These are phyloP conservation scores for Dactylis glomerata DNA, from an alignment of 176 grass and related monocot genomes.

Conservation along the genomic window DNA sequence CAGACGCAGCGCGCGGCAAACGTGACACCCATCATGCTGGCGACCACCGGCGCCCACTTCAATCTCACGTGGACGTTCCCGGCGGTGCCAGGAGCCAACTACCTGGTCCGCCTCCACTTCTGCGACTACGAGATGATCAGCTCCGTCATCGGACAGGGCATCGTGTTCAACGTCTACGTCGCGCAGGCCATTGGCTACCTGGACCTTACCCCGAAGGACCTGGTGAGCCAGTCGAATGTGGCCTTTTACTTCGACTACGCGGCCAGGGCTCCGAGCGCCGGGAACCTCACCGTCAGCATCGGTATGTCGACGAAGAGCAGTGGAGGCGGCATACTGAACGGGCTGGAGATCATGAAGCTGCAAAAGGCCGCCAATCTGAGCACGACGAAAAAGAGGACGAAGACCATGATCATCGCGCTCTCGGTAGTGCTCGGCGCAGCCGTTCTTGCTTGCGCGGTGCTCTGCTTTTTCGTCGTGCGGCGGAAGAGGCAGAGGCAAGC, in stretches of 20 bases:
- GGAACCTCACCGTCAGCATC: slow-evolving; percentile 55
- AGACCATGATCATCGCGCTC: background rate
- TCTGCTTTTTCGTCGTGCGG: slow-evolving; percentile 4
- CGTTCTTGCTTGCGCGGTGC: background rate
- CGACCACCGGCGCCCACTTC: background rate
- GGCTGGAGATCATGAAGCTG: slow-evolving; percentile 80
- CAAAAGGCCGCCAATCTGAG: background rate
- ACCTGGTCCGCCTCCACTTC: slow-evolving; percentile 70
- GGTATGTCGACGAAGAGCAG: background rate
- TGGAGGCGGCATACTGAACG: slow-evolving; percentile 51
- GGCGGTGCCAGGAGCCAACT: slow-evolving; percentile 8
- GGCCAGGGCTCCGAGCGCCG: background rate
- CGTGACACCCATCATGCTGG: background rate
- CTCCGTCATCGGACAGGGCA: background rate
- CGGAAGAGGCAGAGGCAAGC: slow-evolving; percentile 9
- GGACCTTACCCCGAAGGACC: background rate
- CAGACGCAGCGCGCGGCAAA: slow-evolving; percentile 36
- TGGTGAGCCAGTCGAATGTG: background rate
- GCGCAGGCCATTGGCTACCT: background rate
- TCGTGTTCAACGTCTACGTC: slow-evolving; percentile 55
- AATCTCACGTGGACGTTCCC: slow-evolving; percentile 66
- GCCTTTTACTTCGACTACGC: slow-evolving; percentile 50
- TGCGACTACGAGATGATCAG: slow-evolving; percentile 49
- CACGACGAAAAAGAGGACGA: background rate
- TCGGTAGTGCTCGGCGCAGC: slow-evolving; percentile 30